These are phyloP conservation scores for Pseudogymnoascus sp. DNA, from an alignment of 2,329 filamentous ascomycete genomes.

Conservation along the genomic window DNA sequence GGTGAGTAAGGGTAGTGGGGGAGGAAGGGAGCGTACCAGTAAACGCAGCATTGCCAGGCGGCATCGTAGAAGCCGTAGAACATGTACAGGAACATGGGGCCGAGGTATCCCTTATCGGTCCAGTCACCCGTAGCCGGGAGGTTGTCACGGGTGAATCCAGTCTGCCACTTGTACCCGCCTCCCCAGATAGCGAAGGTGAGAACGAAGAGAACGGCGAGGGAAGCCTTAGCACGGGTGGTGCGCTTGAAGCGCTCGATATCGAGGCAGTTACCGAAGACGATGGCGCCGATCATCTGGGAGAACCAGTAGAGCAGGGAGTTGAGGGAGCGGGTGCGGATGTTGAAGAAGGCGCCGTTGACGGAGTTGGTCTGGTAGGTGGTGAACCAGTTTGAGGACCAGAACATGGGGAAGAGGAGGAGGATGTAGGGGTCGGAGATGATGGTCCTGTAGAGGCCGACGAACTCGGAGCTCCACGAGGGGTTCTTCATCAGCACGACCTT, in stretches of 20 bases:
- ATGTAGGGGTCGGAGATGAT: constrained; percentile 64
- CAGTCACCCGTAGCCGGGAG: constrained; percentile 44
- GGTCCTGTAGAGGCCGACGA: constrained; percentile 67
- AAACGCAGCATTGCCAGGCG: constrained; percentile 80
- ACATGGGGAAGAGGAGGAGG: constrained; percentile 70
- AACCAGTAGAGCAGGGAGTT: constrained; percentile 75
- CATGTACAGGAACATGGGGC: constrained; percentile 81
- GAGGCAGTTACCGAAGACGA: constrained; percentile 62
- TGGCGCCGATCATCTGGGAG: constrained; percentile 69
- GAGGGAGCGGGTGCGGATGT: constrained; percentile 62
- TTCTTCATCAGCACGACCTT: constrained; percentile 84
- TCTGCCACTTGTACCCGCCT: constrained; percentile 68
- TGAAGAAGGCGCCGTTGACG: constrained; percentile 63
- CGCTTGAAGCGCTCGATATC: constrained; percentile 54
- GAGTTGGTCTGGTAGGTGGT: constrained; percentile 72
- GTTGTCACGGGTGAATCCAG: constrained; percentile 16
- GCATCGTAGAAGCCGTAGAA: constrained; percentile 89
- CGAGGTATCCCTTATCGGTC: constrained; percentile 57
- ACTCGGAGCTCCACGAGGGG: constrained; percentile 74
- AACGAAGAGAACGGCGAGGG: constrained; percentile 51
- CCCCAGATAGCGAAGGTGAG: constrained; percentile 77
- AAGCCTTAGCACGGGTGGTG: constrained; percentile 56
- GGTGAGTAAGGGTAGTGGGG: constrained; percentile 13
- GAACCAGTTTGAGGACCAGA: constrained; percentile 73
- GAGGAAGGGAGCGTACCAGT: constrained; percentile 60